Evolutionary conservation across 495 filamentous ascomycete species (phyloP), one percentile per base, ranked within the genome.

Genomic region (Antarctomyces pellizariae): DNA sequence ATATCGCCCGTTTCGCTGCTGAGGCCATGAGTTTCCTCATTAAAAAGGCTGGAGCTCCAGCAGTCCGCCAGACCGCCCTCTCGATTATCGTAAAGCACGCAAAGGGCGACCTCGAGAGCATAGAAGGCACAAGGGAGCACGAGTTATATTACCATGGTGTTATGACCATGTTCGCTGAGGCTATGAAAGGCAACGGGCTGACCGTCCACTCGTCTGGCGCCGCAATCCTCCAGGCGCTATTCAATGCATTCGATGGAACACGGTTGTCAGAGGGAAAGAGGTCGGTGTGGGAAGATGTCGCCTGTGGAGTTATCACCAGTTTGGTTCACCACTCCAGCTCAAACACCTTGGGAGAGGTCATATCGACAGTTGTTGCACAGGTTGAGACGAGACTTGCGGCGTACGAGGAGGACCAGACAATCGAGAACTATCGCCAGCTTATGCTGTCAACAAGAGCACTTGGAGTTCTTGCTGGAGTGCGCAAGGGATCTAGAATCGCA

Each of bases 1-100:
- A 89, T 48, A 77, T 92, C 31, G 71, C 71, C 10, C 64, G 78
- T 30, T 99, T 93, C 46, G 75, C 84, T 2, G 86, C 84, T 13
- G 86, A 99, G 49, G 77, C 84, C 6, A 64, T 95, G 56, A 89
- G 82, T 32, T 95, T 93, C 42, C 53, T 99, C 11, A 56, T 95
- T 16, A 70, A 80, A 37, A 95, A 91, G 50, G 76, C 83, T 17
- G 77, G 67, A 1, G 59, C 72, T 15, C 58, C 63, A 0, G 72
- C 75, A 29, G 62, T 72, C 30, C 71, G 75, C 37, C 71, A 78
- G 36, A 62, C 62, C 13, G 65, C 82, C 2, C 54, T 97, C 20
- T 50, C 66, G 10, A 47, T 58, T 13, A 70, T 90, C 16, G 46
- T 89, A 0, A 49, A 56, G 2, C 72, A 77, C 44, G 65, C 70